Evolutionary conservation across 1,284 basidiomycete genomes (phyloP).

Genomic region (Naganishia liquefaciens): DNA sequence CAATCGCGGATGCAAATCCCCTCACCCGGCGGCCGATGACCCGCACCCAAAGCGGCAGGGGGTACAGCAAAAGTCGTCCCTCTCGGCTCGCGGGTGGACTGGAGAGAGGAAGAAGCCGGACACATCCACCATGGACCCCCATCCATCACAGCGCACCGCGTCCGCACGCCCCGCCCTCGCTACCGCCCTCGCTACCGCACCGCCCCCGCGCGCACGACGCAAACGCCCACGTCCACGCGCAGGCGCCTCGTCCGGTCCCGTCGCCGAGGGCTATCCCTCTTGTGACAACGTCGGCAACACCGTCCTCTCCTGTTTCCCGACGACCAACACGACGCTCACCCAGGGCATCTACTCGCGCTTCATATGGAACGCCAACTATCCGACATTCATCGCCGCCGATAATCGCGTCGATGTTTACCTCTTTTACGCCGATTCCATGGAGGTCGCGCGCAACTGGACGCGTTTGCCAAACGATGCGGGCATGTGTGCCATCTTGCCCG

Average conservation of each 20-base stretch:
- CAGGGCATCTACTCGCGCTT: constrained; percentile 34
- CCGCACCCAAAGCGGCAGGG: constrained; percentile 17
- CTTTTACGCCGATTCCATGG: constrained; percentile 32
- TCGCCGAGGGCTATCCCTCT: constrained; percentile 30
- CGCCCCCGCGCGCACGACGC: neutral
- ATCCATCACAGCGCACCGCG: neutral
- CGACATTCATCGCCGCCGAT: constrained; percentile 28
- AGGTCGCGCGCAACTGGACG: constrained; percentile 26
- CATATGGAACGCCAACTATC: constrained; percentile 36
- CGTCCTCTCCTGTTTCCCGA: constrained; percentile 32
- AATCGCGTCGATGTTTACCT: constrained; percentile 30
- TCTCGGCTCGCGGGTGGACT: too few relatives aligned
- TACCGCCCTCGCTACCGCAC: neutral
- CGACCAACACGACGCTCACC: constrained; percentile 25
- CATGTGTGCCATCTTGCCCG: constrained; percentile 31
- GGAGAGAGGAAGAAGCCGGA: too few relatives aligned
- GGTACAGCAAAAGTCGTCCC: constrained; percentile 20
- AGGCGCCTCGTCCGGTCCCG: constrained; percentile 32
- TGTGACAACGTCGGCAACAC: constrained; percentile 36
- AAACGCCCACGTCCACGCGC: constrained; percentile 24
- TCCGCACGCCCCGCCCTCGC: neutral
- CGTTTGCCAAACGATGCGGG: constrained; percentile 25
- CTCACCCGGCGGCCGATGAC: neutral
- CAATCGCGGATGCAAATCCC: neutral
- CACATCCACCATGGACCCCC: neutral